Percentiles rank a stretch among this genome's conserved stretches.
Conservation (phyloP, 1,284 basidiomycete species). For the Neolentinus lepideus region DNA sequence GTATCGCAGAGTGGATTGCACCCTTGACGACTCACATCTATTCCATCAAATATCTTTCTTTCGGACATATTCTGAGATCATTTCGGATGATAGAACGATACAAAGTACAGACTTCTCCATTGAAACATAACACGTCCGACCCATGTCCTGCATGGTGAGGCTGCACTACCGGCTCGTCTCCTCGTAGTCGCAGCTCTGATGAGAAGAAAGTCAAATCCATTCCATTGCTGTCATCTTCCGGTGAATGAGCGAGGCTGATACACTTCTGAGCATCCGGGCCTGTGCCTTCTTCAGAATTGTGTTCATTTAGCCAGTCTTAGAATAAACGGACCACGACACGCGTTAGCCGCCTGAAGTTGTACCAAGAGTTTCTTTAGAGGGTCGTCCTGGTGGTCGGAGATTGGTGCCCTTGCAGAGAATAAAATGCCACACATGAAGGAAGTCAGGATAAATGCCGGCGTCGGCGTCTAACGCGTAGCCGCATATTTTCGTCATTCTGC, state of each 20-base stretch:
- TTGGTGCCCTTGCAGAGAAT: background rate
- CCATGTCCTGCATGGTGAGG: conserved; percentile 48
- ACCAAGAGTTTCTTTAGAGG: background rate
- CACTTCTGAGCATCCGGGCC: conserved; percentile 55
- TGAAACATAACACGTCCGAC: conserved; percentile 78
- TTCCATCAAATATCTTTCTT: conserved; percentile 67
- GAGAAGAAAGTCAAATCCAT: conserved; percentile 53
- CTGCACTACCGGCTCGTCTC: conserved; percentile 54
- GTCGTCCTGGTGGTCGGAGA: background rate
- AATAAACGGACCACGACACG: background rate
- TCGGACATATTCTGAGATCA: background rate
- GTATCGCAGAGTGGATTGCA: background rate
- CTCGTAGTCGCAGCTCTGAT: conserved; percentile 78
- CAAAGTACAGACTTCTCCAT: conserved; percentile 67
- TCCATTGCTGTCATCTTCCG: conserved; percentile 3
- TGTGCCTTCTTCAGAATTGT: conserved; percentile 17
- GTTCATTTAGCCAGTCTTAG: background rate
- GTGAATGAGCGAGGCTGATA: conserved; percentile 4
- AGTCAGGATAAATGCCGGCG: background rate
- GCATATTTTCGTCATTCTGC: background rate
- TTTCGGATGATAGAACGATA: conserved; percentile 3
- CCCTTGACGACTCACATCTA: conserved; percentile 38
- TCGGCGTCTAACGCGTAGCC: background rate
- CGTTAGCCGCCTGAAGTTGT: background rate
- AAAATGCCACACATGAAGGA: conserved; percentile 1